Evolutionary conservation across 2,329 filamentous ascomycete species (phyloP), one percentile per base, ranked within the genome.

Genomic region (Simplicillium aogashimaense): DNA sequence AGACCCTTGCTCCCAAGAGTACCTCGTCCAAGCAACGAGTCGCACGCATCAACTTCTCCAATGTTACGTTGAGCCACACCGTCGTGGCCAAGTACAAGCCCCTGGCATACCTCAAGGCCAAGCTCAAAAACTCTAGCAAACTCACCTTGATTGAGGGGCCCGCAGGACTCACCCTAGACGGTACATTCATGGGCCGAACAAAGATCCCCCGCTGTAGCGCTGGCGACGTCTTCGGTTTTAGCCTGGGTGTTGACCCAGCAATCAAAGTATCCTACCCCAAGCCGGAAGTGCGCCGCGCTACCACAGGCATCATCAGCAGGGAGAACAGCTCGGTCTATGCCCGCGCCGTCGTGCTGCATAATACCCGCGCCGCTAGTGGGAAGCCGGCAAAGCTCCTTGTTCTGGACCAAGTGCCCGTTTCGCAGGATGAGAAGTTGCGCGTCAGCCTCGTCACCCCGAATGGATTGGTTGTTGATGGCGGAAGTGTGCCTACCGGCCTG

Each of bases 161-260:
- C 2, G 66, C 67, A 0, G 74, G 76, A 5, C 61, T 82, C 7
- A 80, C 74, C 1, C 67, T 82, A n/a, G 78, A 83, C 51, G 74
- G 75, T 3, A 67, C 66, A 8, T 82, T 81, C 56, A 60, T 82
- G 29, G 75, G 76, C 4, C 71, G 70, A 43, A 66, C 69, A 1
- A 56, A 51, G 1, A 57, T 80, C 18, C 70, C 74, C 3, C 66
- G 69, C 33, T 76, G 73, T 52, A 68, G 65, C 29, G 58, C 72
- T 0, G 70, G 72, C 32, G 70, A 74, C 43, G 45, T 52, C 3
- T 70, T 80, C 51, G 57, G 58, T 14, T 57, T 80, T 3, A 64
- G 62, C 39, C 63, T 80, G 0, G 76, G 76, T 30, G 61, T 78
- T 4, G 75, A 79, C 51, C 72, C 74, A 3, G 63, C 64, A 6